Percentiles rank a stretch among this genome's conserved stretches.
These are phyloP conservation scores for Rhodamnia rubescens DNA, from an alignment of 345 rosid species.

Conservation along the genomic window DNA sequence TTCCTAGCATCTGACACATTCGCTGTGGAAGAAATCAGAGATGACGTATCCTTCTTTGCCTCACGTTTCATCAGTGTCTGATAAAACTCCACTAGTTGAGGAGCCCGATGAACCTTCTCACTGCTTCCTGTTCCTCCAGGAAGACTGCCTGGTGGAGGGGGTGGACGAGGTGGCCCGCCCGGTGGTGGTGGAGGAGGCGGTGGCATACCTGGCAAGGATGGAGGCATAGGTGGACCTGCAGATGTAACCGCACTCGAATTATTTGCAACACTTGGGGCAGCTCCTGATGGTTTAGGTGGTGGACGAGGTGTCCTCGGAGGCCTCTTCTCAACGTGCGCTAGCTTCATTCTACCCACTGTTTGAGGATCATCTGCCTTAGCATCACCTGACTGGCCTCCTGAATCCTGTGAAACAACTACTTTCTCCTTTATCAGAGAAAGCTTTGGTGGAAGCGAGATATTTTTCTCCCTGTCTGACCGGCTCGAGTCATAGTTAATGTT, in stretches of 20 bases:
- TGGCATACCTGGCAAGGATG: slow-evolving; percentile 23
- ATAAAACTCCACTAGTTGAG: slow-evolving; percentile 92
- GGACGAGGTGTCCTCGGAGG: slow-evolving; percentile 75
- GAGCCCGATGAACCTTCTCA: slow-evolving; percentile 85
- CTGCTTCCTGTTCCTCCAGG: slow-evolving; percentile 66
- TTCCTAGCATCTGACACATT: slow-evolving; percentile 68
- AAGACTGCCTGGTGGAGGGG: slow-evolving; percentile 85
- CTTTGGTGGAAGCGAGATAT: slow-evolving; percentile 46
- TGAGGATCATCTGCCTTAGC: slow-evolving; percentile 44
- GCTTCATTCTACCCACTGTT: slow-evolving; percentile 52
- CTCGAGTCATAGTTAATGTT: neutral
- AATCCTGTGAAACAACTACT: slow-evolving; percentile 15
- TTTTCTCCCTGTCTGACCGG: slow-evolving; percentile 1
- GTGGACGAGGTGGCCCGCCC: slow-evolving; percentile 67
- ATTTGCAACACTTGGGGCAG: slow-evolving; percentile 18
- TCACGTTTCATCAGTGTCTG: slow-evolving; percentile 95
- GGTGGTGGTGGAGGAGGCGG: slow-evolving; percentile 41
- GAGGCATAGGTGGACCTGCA: slow-evolving; percentile 59
- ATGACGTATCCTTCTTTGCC: slow-evolving; percentile 71
- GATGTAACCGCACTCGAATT: slow-evolving; percentile 15
- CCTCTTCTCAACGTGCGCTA: slow-evolving; percentile 72
- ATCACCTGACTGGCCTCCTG: slow-evolving; percentile 42
- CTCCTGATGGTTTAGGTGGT: slow-evolving; percentile 64
- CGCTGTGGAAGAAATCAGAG: slow-evolving; percentile 56
- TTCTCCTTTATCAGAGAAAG: slow-evolving; percentile 80